A percentile compares a stretch with the other conserved stretches of the same genome.
phyloP scores from a whole-genome alignment of 371 early-diverging fungal species.

The Syncephalastrum racemosum region DNA sequence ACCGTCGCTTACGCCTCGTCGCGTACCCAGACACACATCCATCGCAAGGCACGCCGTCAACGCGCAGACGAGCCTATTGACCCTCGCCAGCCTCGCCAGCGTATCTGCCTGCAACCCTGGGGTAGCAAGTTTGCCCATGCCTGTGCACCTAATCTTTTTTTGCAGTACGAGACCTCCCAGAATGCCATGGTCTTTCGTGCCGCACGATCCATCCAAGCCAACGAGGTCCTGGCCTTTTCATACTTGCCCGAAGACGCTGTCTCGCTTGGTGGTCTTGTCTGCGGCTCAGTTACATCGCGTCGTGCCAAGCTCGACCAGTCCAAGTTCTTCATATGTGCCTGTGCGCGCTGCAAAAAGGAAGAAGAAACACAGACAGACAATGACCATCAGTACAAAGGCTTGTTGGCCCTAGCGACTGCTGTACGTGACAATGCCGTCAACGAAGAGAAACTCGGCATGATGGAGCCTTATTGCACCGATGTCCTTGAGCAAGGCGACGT shows the following conservation, averaged over 20 bases:
- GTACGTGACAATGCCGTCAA: conserved; percentile 25
- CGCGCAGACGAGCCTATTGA: conserved; percentile 1
- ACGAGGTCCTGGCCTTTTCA: conserved; percentile 39
- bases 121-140: conserved; percentile 51
- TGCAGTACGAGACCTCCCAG: conserved; percentile 36
- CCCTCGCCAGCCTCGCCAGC: conserved; percentile 1
- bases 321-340: conserved; percentile 47
- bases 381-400: conserved; percentile 22
- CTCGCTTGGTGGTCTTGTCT: conserved; percentile 40
- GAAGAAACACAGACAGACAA: conserved; percentile 4
- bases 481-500: conserved; percentile 21
- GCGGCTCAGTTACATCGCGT: conserved; percentile 34
- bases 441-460: conserved; percentile 33
- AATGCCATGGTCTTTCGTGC: conserved; percentile 42
- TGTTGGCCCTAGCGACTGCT: conserved; percentile 31
- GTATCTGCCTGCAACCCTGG: conserved; percentile 42
- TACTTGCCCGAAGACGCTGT: conserved; percentile 49
- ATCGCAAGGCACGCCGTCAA: conserved; percentile 25
- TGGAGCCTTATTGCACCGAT: conserved; percentile 40
- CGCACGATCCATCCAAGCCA: conserved; percentile 27
- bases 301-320: conserved; percentile 33
- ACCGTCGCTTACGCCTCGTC: conserved; percentile 32
- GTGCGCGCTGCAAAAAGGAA: conserved; percentile 36
- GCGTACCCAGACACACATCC: conserved; percentile 30
- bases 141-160: conserved; percentile 48